Conservation (phyloP, 2,329 filamentous ascomycete genomes). For the Stylonectria norvegica region DNA sequence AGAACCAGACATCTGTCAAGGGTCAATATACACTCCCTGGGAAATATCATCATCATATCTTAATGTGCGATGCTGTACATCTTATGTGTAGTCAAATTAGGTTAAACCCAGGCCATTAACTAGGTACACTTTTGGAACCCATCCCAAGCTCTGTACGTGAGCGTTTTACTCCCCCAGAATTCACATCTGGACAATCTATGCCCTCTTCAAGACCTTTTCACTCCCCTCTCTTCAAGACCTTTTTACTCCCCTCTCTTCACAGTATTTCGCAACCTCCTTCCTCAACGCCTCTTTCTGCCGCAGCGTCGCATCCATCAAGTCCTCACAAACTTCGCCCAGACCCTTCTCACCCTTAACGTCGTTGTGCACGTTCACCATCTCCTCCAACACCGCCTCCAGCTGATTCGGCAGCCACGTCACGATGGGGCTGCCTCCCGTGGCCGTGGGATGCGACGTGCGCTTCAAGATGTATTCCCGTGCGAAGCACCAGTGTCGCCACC, state of each 20-base stretch:
- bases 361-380: slow-evolving; percentile 62
- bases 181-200: background rate
- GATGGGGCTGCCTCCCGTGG: slow-evolving; percentile 77
- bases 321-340: slow-evolving; percentile 46
- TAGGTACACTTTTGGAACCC: too few species aligned
- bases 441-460: slow-evolving; percentile 70
- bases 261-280: slow-evolving; percentile 76
- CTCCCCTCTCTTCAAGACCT: slow-evolving; percentile 64
- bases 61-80: too few species aligned
- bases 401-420: slow-evolving; percentile 85
- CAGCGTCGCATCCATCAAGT: slow-evolving; percentile 65
- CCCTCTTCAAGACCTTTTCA: slow-evolving; percentile 19
- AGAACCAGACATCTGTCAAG: too few species aligned
- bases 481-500: slow-evolving; percentile 84
- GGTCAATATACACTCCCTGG: too few species aligned
- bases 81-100: too few species aligned
- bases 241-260: slow-evolving; percentile 63
- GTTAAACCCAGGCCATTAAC: too few species aligned
- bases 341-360: slow-evolving; percentile 33
- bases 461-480: slow-evolving; percentile 82
- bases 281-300: slow-evolving; percentile 62
- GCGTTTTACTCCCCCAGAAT: too few species aligned
- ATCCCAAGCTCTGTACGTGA: too few species aligned
- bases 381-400: slow-evolving; percentile 66
- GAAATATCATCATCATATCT: too few species aligned